Base-by-base conservation (phyloP, 192 early-diverging fungal genomes). In the Dimargaris verticillata region DNA sequence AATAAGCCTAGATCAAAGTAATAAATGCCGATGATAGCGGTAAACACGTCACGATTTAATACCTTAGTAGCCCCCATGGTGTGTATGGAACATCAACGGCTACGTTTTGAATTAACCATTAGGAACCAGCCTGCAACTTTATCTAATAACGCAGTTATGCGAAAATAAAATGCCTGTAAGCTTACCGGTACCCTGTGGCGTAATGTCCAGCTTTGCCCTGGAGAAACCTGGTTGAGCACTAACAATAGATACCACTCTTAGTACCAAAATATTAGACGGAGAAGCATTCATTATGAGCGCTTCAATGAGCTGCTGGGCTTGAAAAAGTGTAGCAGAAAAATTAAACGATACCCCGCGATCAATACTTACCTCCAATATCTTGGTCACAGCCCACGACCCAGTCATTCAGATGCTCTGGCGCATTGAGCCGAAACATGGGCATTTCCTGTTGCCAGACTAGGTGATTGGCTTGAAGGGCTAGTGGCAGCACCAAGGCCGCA, bases 361-460 rank as follows among this genome's bases (percentile, higher is more conserved):
- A 48, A 20, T 11, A 12, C 47, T 68, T 73, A 59, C 78, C 81
- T 24, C 92, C 92, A 74, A 97, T 88, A 68, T 97, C 92, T 54
- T 84, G 83, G 71, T 97, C 94, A 2, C 84, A 87, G 0, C 94
- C 94, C 26, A 90, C 76, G 15, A 81, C 67, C 88, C 90, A 97
- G 24, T 72, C 60, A 44, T 84, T 63, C 38, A 97, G 61, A 64
- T 86, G 84, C 33, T 79, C 72, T 29, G 79, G 71, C 9, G 63
- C 66, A 38, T 80, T 80, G 42, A 92, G 68, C 4, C 73, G 62
- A n/a, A 78, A 79, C 73, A 96, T 78, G 11, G 79, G 75, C 57
- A 84, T 66, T 60, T 89, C 85, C 41, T 76, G 73, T 61, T 84
- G 77, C 83, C 90, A 88, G 51, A 25, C 13, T 0, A 51, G 18